Evolutionary conservation across 2,329 filamentous ascomycete species (phyloP).

Genomic region (Spiromastix sp.): DNA sequence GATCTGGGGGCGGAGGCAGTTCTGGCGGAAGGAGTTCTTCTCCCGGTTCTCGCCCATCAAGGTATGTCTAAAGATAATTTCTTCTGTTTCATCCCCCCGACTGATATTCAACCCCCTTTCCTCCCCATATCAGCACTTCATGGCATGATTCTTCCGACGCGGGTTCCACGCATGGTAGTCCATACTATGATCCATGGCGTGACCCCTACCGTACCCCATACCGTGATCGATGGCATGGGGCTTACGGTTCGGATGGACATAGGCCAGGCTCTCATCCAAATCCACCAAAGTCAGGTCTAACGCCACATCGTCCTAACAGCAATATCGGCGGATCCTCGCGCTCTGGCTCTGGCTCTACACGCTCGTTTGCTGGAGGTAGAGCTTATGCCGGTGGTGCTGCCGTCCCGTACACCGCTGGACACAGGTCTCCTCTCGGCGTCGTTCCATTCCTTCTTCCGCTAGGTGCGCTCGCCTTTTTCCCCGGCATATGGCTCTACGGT

Average conservation of each 20-base stretch:
- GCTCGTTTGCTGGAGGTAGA: slow-evolving; percentile 39
- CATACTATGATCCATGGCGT: no score
- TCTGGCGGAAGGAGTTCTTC: slow-evolving; percentile 12
- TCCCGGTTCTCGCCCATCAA: slow-evolving; percentile 1
- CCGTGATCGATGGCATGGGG: no score
- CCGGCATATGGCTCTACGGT: slow-evolving; percentile 45
- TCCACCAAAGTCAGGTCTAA: no score
- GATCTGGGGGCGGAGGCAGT: slow-evolving; percentile 13
- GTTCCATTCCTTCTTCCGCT: slow-evolving; percentile 39
- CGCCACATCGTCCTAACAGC: no score
- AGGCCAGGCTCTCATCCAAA: no score
- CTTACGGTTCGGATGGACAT: no score
- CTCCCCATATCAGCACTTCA: no score
- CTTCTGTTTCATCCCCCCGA: no score
- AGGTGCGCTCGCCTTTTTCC: slow-evolving; percentile 38
- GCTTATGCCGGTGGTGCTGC: slow-evolving; percentile 48
- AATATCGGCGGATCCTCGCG: slow-evolving; percentile 11
- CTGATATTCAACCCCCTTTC: no score
- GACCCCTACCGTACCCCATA: no score
- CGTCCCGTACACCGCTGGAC: slow-evolving; percentile 40
- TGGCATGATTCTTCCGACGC: no score
- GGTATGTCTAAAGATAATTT: slow-evolving; percentile 1
- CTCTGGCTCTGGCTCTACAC: slow-evolving; percentile 17
- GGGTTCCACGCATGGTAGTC: no score
- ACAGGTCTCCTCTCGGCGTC: slow-evolving; percentile 38